Evolutionary conservation across 768 basidiomycete genomes (phyloP), one percentile per base, ranked within the genome.

Genomic region (Termitomyces sp.): DNA sequence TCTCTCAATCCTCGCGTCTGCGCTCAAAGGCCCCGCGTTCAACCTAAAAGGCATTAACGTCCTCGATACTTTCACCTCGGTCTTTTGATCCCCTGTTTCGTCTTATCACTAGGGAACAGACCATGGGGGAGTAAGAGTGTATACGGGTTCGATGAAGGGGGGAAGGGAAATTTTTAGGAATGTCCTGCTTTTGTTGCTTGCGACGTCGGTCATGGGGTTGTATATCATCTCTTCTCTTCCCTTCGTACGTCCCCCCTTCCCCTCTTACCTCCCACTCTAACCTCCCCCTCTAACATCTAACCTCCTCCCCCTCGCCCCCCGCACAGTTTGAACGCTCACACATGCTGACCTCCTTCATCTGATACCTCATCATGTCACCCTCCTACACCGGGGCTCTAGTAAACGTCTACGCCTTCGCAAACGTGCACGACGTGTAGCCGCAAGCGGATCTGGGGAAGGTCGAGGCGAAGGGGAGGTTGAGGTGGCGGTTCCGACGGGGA

Each of bases 311-410:
- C 31, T 25, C 39, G 13, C 18, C 9, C 29, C 56, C 40, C 7
- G 7, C 6, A 5, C 39, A 96, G 86, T 86, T 97, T 61, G 94
- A 98, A 61, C 96, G 96, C 2, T 97, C 94, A 93, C 97, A 99
- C 68, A 91, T 99, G 93, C 78, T 99, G 63, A 98, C 97, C 0
- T 92, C 89, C 5, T 95, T 98, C 72, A 25, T 94, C n/a, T 96
- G 94, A 67, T 96, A 95, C 65, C 68, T 90, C 22, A 79, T 97
- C 57, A 84, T 98, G 77, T 91, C 94, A 0, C 96, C 96, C 3
- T 93, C 93, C 0, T 98, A 95, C 63, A 96, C 96, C 66, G 83
- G 88, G 51, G 91, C 98, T 12, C 78, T n/a, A n/a, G n/a, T 98
- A 51, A 96, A 96, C 67, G 93, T 96, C 59, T 94, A 95, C 64